phyloP scores from a whole-genome alignment of 768 basidiomycete species.

The Panus rudis region DNA sequence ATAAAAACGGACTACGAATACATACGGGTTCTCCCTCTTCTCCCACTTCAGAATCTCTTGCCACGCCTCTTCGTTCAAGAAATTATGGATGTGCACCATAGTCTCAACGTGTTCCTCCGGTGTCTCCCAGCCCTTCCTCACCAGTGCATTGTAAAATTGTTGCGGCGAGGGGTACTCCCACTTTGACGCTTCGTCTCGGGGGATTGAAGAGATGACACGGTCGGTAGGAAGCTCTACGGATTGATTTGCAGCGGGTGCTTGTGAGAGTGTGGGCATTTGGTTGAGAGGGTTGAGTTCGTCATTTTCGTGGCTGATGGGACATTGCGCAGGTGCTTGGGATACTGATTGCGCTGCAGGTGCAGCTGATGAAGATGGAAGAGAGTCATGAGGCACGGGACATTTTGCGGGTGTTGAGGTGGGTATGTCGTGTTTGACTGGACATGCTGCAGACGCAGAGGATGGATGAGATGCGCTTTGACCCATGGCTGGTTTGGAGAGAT shows the following conservation, averaged over 20 bases:
- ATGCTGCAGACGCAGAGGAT: slow-evolving; percentile 19
- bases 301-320: slow-evolving; percentile 53
- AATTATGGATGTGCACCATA: slow-evolving; percentile 99
- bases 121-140: slow-evolving; percentile 95
- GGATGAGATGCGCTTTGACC: slow-evolving; percentile 7
- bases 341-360: slow-evolving; percentile 3
- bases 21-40: slow-evolving; percentile 55
- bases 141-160: slow-evolving; percentile 96
- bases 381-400: slow-evolving; percentile 34
- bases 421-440: slow-evolving; percentile 32
- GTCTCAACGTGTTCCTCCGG: slow-evolving; percentile 93
- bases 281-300: slow-evolving; percentile 59
- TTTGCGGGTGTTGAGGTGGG: slow-evolving; percentile 7
- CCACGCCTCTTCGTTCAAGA: slow-evolving; percentile 96
- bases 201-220: slow-evolving; percentile 80
- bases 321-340: slow-evolving; percentile 35
- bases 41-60: slow-evolving; percentile 93
- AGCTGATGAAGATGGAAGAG: slow-evolving; percentile 17
- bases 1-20: slow-evolving; percentile 9
- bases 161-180: slow-evolving; percentile 99
- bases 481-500: slow-evolving; percentile 12
- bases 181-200: slow-evolving; percentile 46
- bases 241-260: slow-evolving; percentile 56
- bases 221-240: slow-evolving; percentile 56
- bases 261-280: slow-evolving; percentile 83